Base-by-base conservation (phyloP, 1,284 basidiomycete genomes). In the Rhodotorula mucilaginosa region DNA sequence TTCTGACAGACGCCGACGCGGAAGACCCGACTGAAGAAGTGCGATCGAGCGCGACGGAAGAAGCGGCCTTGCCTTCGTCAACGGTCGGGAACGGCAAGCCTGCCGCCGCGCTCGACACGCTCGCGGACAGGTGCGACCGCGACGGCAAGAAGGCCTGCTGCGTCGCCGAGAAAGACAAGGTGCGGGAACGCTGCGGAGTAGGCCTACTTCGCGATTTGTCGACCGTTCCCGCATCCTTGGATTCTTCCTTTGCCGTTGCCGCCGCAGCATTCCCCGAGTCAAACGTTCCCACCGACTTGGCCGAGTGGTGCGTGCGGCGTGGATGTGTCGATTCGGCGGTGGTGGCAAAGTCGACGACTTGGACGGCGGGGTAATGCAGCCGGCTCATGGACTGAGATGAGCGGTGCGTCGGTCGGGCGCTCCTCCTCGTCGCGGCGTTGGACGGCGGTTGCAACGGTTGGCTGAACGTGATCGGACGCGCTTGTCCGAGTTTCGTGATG, bases 81-180 rank as follows among this genome's bases (percentile, higher is more conserved):
- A 61, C 31, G n/a, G 57, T 48, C 26, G 70, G 64, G 34, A 69
- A 58, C 31, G 70, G 64, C 26, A 64, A 7, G 51, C 34, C 26
- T 57, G 46, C 46, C 51, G 60, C 57, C 21, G 66, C 60, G 31
- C 64, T 64, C 18, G 64, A 18, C 8, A 44, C 51, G 31, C 62
- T 52, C 18, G 56, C 39, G 44, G 70, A 44, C 1, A 62, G 61
- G 8, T 51, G 60, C 7, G 65, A 39, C 19, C 61, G 48, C 0
- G 67, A 47, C 5, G 70, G 70, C 10, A 68, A 19, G 61, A 72
- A 72, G 1, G 70, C 70, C 58, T 72, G 70, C 48, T 72, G 64
- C 15, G 67, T 12, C 3, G 70, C 56, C 3, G 70, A 72, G 67
- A 72, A 72, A 15, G 70, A 72, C 29, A 72, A 47, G 1, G 70